phyloP scores from a whole-genome alignment of 169 alveolate species.

The Plasmodium cynomolgi region DNA sequence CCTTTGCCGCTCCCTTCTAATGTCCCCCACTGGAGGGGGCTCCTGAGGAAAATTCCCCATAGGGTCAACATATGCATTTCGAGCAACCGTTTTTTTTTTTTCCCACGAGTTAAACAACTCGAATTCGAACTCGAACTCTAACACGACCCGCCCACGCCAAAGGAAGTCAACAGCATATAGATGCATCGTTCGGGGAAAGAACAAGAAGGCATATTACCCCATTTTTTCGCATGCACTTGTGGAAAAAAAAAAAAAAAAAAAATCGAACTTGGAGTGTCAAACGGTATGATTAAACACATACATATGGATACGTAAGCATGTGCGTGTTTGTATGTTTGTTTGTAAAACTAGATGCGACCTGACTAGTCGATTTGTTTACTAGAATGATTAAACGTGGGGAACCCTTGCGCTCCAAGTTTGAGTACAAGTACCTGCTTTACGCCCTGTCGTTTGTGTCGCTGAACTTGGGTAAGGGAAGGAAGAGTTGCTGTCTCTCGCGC shows the following conservation, averaged over 20 bases:
- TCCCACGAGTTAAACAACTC: neutral
- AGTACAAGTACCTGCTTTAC: slow-evolving; percentile 48
- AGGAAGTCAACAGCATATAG: neutral
- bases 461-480: slow-evolving; percentile 28
- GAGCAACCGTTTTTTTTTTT: neutral
- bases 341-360: neutral
- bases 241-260: neutral
- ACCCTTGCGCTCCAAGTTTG: slow-evolving; percentile 28
- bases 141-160: neutral
- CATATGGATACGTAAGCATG: neutral
- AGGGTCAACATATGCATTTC: neutral
- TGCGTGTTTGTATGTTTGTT: neutral
- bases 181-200: neutral
- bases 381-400: slow-evolving; percentile 50
- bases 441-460: slow-evolving; percentile 41
- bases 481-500: neutral
- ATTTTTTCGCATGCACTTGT: neutral
- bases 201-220: neutral
- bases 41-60: neutral
- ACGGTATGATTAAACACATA: neutral
- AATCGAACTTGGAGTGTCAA: neutral
- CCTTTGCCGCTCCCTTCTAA: neutral
- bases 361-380: neutral
- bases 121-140: too few relatives aligned
- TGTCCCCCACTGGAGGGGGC: neutral